Base-by-base conservation (phyloP, 2,329 filamentous ascomycete species). In the Aspergillus sp. region DNA sequence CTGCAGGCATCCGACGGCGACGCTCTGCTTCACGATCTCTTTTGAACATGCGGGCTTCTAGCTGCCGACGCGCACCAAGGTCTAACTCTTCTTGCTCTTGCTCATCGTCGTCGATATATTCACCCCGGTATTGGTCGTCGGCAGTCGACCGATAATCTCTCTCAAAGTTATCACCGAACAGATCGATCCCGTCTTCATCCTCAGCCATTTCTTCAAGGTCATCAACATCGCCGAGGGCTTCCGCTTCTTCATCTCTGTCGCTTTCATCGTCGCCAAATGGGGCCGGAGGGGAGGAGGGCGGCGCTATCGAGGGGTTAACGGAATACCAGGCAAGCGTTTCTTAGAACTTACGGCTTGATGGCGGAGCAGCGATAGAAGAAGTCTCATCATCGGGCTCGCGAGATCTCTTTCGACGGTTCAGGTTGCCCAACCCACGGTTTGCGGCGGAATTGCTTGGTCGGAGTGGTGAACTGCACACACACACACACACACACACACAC, bases 361-460 rank as follows among this genome's bases (percentile, higher is more conserved):
- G 81, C 55, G 81, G 80, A 54, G 75, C 74, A 45, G 25, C 25
- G 25, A 74, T 76, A 13, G 80, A 81, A 23, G 80, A 81, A 38
- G 74, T 73, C 46, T 82, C 79, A 60, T 83, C 78, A 57, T 85
- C 83, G 50, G 78, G 77, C 59, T 85, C 83, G 70, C 83, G 77
- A 32, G 77, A 75, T 59, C 84, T 79, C 68, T 86, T 86, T 51
- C 81, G 76, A 52, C 76, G 71, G 55, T 72, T 77, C 53, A 72
- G 60, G 46, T 71, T 72, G 15, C 71, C 69, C 48, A 78, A 67
- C 46, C 88, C 88, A 58, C 88, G 83, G 71, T 95, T 95, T 60
- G 84, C 89, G 55, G 90, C 90, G 51, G 85, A 83, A 76, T 87
- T 85, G 71, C 84, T 89, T 59, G 83, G 79, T 69, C 85, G 84